Conservation (phyloP, 129 eudicot genomes). For the Escallonia herrerae region DNA sequence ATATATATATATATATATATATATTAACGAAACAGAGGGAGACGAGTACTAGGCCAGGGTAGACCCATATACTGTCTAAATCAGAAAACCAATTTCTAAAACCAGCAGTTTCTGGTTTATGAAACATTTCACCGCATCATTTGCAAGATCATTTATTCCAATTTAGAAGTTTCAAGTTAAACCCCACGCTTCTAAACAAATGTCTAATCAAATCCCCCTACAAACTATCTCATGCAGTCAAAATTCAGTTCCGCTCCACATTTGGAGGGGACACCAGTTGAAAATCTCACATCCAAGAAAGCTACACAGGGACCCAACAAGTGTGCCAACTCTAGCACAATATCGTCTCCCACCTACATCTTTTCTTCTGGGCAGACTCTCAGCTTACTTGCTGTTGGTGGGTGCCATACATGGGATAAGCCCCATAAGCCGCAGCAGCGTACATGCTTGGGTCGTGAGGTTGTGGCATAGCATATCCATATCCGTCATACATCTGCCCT, state of each 20-base stretch:
- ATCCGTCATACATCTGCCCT: constrained; percentile 66
- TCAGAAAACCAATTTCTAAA: too few species aligned
- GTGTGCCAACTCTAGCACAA: background rate
- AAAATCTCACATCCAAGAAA: constrained; percentile 18
- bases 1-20: too few species aligned
- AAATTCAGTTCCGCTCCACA: constrained; percentile 74
- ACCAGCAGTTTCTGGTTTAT: too few species aligned
- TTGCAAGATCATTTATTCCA: constrained; percentile 48
- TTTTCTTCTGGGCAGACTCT: constrained; percentile 1
- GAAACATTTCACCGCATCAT: too few species aligned
- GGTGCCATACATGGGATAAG: constrained; percentile 71
- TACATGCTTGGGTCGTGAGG: constrained; percentile 82
- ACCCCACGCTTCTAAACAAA: constrained; percentile 40
- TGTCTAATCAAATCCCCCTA: constrained; percentile 35
- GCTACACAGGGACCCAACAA: constrained; percentile 5
- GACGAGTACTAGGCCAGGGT: too few species aligned
- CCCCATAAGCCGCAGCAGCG: constrained; percentile 71
- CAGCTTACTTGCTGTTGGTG: constrained; percentile 90
- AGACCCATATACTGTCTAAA: too few species aligned
- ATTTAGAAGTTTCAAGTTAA: constrained; percentile 30
- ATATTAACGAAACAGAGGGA: too few species aligned
- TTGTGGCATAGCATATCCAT: constrained; percentile 65
- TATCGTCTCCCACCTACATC: background rate
- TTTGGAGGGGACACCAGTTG: constrained; percentile 31
- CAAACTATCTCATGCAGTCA: constrained; percentile 48